These are phyloP conservation scores for Sherardia arvensis DNA, from an alignment of 257 asterid genomes.

Conservation along the genomic window DNA sequence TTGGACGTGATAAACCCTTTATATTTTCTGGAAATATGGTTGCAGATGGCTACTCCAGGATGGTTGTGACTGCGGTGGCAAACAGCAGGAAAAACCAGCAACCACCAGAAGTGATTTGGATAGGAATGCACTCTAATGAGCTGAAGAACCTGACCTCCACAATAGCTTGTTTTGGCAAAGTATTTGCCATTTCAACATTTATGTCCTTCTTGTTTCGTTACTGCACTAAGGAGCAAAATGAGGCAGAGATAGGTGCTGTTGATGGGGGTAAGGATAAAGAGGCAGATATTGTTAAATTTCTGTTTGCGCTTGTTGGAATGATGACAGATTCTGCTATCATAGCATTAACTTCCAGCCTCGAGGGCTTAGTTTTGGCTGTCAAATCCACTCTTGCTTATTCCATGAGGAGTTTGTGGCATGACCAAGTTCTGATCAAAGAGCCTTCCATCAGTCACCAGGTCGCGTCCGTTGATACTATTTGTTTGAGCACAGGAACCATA, in stretches of 20 bases:
- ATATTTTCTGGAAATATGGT: constrained; percentile 8
- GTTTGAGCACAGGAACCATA: constrained; percentile 18
- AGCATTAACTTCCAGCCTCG: constrained; percentile 15
- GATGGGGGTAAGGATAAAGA: not conserved
- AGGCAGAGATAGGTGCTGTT: not conserved
- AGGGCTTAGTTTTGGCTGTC: constrained; percentile 15
- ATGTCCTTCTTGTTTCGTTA: constrained; percentile 8
- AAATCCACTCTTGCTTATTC: constrained; percentile 15
- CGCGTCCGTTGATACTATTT: constrained; percentile 19
- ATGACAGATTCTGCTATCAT: constrained; percentile 12
- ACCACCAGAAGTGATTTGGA: not conserved
- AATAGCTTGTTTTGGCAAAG: not conserved
- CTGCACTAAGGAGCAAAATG: not conserved
- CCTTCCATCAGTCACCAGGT: constrained; percentile 14
- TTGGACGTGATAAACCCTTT: constrained; percentile 11
- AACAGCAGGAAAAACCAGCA: constrained; percentile 4
- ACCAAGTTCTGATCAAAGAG: constrained; percentile 1
- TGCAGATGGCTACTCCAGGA: constrained; percentile 10
- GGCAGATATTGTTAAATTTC: not conserved
- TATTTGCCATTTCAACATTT: constrained; percentile 7
- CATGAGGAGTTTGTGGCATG: constrained; percentile 12
- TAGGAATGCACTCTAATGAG: constrained; percentile 6
- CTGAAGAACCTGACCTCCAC: not conserved
- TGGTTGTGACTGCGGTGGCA: constrained; percentile 15
- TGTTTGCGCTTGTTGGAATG: constrained; percentile 13